Conservation (phyloP, 768 basidiomycete species). For the Peribolospora baueri region DNA sequence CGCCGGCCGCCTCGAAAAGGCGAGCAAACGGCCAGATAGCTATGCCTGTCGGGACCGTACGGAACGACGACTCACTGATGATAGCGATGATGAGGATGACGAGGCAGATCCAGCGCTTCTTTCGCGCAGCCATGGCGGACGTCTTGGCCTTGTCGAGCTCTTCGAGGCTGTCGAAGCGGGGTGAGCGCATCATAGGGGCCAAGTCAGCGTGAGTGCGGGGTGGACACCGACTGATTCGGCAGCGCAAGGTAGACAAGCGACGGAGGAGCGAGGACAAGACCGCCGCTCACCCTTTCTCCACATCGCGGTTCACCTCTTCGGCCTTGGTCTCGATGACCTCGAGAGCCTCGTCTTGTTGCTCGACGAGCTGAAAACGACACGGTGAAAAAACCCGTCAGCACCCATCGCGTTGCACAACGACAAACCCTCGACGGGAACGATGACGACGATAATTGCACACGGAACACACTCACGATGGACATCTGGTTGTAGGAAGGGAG, state of each 20-base stretch:
- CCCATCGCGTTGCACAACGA: too few species aligned
- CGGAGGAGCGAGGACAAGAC: too few species aligned
- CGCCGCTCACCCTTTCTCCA: slow-evolving; percentile 34
- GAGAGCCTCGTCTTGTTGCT: slow-evolving; percentile 53
- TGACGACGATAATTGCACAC: too few species aligned
- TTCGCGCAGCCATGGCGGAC: slow-evolving; percentile 67
- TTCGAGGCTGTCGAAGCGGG: not conserved
- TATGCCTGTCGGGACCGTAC: too few species aligned
- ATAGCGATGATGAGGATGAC: slow-evolving; percentile 40
- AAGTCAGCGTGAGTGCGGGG: too few species aligned
- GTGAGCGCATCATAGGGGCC: too few species aligned
- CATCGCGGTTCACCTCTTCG: slow-evolving; percentile 35
- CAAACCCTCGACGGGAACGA: too few species aligned
- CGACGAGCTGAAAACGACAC: slow-evolving; percentile 24
- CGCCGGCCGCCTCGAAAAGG: too few species aligned
- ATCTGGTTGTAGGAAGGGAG: slow-evolving; percentile 28
- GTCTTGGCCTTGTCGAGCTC: slow-evolving; percentile 46
- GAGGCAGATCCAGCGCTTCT: slow-evolving; percentile 90
- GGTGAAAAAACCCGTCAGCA: too few species aligned
- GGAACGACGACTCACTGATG: slow-evolving; percentile 21
- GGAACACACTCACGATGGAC: slow-evolving; percentile 24
- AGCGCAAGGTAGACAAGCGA: too few species aligned
- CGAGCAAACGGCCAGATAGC: too few species aligned
- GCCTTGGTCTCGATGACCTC: slow-evolving; percentile 37
- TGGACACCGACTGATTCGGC: too few species aligned